Percentiles rank a stretch among this genome's conserved stretches.
These are phyloP conservation scores for Sporothrix phasma DNA, from an alignment of 2,329 filamentous ascomycete species.

Conservation along the genomic window DNA sequence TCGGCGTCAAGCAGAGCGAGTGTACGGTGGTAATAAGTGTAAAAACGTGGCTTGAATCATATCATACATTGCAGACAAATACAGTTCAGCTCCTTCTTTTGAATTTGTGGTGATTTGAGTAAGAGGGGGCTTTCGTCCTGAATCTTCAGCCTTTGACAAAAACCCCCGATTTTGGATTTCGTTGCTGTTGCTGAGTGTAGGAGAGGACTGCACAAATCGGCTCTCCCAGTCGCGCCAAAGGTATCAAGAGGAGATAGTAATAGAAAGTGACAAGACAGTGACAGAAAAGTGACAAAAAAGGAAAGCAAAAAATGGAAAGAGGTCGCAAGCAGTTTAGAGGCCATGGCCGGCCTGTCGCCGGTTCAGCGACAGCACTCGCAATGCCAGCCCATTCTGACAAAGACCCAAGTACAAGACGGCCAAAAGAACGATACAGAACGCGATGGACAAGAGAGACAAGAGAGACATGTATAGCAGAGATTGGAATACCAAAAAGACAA, in stretches of 20 bases:
- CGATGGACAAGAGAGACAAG: background rate
- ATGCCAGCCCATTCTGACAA: background rate
- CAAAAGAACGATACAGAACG: background rate
- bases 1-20: too few relatives aligned
- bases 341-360: background rate
- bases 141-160: background rate
- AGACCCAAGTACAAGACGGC: background rate
- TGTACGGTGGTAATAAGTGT: too few relatives aligned
- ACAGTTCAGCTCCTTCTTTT: background rate
- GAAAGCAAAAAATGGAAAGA: background rate
- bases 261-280: too few relatives aligned
- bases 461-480: too few relatives aligned
- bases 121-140: background rate
- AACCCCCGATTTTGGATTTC: background rate
- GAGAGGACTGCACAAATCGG: too few relatives aligned
- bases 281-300: too few relatives aligned
- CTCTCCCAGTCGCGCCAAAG: constrained; percentile 1
- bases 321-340: background rate
- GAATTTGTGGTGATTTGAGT: background rate
- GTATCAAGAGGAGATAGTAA: background rate
- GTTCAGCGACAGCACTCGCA: background rate
- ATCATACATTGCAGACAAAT: background rate
- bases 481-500: background rate
- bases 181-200: too few relatives aligned
- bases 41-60: too few relatives aligned